These are phyloP conservation scores for Aureoboletus auriporus DNA, from an alignment of 768 basidiomycete genomes.

Conservation along the genomic window DNA sequence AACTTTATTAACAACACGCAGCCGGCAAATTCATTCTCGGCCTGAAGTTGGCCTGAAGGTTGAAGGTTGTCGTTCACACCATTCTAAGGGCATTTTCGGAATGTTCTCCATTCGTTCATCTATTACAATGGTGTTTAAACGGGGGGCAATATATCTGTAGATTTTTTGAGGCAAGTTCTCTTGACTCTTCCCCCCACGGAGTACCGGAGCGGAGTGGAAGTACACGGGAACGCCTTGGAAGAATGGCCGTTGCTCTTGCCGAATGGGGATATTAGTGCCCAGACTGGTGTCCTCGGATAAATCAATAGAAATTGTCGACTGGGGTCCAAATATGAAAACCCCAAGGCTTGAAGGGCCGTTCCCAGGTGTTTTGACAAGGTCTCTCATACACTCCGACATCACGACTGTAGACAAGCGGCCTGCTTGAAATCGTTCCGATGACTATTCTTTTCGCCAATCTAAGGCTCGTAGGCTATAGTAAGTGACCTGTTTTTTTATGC, in stretches of 20 bases:
- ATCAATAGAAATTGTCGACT: constrained; percentile 2
- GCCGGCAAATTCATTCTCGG: no score
- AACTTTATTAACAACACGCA: no score
- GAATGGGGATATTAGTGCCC: background rate
- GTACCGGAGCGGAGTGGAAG: no score
- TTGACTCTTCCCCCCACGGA: no score
- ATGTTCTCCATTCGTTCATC: no score
- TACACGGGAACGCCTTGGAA: background rate
- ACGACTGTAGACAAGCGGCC: constrained; percentile 7
- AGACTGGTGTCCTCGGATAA: background rate
- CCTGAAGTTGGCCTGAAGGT: no score
- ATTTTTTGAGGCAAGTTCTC: no score
- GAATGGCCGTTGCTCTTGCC: background rate
- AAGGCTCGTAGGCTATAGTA: constrained; percentile 50
- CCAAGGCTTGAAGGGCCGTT: constrained; percentile 7
- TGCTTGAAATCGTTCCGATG: constrained; percentile 33
- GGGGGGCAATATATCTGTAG: no score
- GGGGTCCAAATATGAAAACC: constrained; percentile 12
- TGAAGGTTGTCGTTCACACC: no score
- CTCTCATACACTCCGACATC: constrained; percentile 6
- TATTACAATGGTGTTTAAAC: no score
- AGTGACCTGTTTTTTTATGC: constrained; percentile 19
- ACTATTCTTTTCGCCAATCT: constrained; percentile 58
- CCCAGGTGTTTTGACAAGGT: constrained; percentile 9
- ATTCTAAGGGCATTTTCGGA: no score